These are phyloP conservation scores for Aspergillus candidus DNA, from an alignment of 2,329 filamentous ascomycete species.

Conservation along the genomic window DNA sequence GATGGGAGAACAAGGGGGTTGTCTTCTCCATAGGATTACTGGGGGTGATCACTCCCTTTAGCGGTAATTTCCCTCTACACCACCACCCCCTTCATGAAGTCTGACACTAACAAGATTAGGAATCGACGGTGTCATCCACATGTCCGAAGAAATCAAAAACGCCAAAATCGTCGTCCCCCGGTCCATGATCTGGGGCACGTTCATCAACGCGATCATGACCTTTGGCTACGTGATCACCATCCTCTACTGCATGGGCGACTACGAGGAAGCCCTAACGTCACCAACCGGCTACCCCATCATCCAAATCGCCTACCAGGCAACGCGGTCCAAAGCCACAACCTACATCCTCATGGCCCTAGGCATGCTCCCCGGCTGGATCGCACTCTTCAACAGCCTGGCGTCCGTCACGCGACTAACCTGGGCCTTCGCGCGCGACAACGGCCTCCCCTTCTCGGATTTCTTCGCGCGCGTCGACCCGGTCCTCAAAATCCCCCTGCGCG, in stretches of 20 bases:
- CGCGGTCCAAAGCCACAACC: slow-evolving; percentile 32
- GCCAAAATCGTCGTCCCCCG: slow-evolving; percentile 42
- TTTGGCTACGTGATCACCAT: slow-evolving; percentile 39
- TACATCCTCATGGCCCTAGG: slow-evolving; percentile 39
- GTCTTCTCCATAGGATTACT: slow-evolving; percentile 12
- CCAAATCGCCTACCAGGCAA: slow-evolving; percentile 46
- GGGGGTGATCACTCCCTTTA: slow-evolving; percentile 9
- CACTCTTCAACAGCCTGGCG: slow-evolving; percentile 23
- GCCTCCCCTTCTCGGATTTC: slow-evolving; percentile 33
- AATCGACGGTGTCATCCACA: slow-evolving; percentile 24
- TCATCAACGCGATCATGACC: slow-evolving; percentile 42
- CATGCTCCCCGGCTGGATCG: slow-evolving; percentile 17
- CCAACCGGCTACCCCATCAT: slow-evolving; percentile 44
- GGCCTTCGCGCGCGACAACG: slow-evolving; percentile 40
- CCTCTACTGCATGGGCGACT: slow-evolving; percentile 39
- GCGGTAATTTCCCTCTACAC: slow-evolving; percentile 8
- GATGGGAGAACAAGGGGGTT: slow-evolving; percentile 18
- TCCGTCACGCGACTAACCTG: slow-evolving; percentile 38
- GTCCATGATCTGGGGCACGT: slow-evolving; percentile 41
- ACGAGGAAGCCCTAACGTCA: slow-evolving; percentile 31
- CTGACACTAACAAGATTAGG: slow-evolving; percentile 10
- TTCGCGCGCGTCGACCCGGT: slow-evolving; percentile 22
- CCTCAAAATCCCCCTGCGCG: slow-evolving; percentile 37
- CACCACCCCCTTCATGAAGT: not conserved
- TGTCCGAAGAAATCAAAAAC: slow-evolving; percentile 45